Conservation (phyloP, 495 filamentous ascomycete genomes). For the Elaphomyces granulatus region DNA sequence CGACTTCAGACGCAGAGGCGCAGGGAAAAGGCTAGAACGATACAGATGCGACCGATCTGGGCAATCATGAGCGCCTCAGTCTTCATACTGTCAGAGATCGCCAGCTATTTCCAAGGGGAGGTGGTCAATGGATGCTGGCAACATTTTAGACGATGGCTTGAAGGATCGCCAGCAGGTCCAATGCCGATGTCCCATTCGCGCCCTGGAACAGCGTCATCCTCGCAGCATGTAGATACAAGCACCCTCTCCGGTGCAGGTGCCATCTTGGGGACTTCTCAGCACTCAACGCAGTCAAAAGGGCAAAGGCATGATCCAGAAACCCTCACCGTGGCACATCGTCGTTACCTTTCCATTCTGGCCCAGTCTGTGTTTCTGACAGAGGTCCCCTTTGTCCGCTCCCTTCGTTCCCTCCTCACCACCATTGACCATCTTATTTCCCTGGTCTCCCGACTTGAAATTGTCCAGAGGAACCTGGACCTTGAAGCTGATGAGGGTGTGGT, state of each 20-base stretch:
- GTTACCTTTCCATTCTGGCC: conserved; percentile 52
- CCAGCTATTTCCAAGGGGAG: conserved; percentile 79
- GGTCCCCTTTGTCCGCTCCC: conserved; percentile 47
- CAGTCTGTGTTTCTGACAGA: conserved; percentile 59
- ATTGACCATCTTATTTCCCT: conserved; percentile 67
- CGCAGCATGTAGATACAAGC: neutral
- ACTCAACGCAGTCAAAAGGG: conserved; percentile 9
- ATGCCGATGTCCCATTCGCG: conserved; percentile 19
- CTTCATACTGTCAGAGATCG: conserved; percentile 75
- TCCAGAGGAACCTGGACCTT: conserved; percentile 60
- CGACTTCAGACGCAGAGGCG: conserved; percentile 41
- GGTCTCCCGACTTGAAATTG: conserved; percentile 50
- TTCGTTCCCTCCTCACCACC: conserved; percentile 55
- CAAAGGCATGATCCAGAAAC: conserved; percentile 67
- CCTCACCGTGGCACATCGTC: conserved; percentile 60
- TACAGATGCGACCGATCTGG: conserved; percentile 67
- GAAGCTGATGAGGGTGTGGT: conserved; percentile 67
- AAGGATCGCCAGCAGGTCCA: conserved; percentile 11
- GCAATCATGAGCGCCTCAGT: conserved; percentile 68
- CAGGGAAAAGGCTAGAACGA: conserved; percentile 41
- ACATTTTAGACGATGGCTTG: conserved; percentile 45
- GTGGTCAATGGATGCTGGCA: conserved; percentile 67
- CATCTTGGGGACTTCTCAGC: neutral
- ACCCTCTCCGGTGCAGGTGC: neutral
- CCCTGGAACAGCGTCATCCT: conserved; percentile 22